phyloP scores from a whole-genome alignment of 306 rosid species.

The Herpetospermum pedunculosum region DNA sequence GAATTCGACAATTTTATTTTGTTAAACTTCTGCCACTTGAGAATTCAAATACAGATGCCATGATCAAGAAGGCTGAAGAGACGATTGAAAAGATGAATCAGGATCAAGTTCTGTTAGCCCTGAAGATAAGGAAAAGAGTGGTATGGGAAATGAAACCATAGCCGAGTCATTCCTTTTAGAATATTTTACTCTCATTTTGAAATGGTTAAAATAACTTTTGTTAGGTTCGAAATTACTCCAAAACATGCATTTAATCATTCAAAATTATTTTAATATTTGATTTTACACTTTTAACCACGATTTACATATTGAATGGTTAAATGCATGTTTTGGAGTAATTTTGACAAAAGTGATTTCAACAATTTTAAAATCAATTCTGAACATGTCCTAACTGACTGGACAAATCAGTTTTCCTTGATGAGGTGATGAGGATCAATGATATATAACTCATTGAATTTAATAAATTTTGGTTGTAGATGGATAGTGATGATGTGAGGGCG shows the following conservation, averaged over 20 bases:
- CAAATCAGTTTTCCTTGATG: neutral
- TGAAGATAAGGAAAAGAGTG: constrained; percentile 4
- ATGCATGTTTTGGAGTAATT: too few relatives aligned
- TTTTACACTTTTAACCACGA: too few relatives aligned
- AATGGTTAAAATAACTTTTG: too few relatives aligned
- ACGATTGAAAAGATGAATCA: constrained; percentile 1
- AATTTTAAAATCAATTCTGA: too few relatives aligned
- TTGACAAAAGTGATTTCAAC: too few relatives aligned
- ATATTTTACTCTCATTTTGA: too few relatives aligned
- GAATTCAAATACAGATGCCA: neutral
- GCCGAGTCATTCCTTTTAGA: neutral
- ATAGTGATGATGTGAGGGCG: neutral
- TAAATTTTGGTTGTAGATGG: neutral
- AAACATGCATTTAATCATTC: too few relatives aligned
- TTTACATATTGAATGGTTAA: too few relatives aligned
- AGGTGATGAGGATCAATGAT: neutral
- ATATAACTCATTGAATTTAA: neutral
- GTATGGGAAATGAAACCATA: neutral
- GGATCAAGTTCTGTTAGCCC: neutral
- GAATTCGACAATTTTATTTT: constrained; percentile 6
- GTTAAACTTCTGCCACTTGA: constrained; percentile 6
- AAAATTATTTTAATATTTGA: too few relatives aligned
- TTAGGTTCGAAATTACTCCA: too few relatives aligned
- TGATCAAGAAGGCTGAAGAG: constrained; percentile 9
- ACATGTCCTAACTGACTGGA: too few relatives aligned